Conservation (phyloP, 805 yeast species). For the Saccharomycopsis sp. region DNA sequence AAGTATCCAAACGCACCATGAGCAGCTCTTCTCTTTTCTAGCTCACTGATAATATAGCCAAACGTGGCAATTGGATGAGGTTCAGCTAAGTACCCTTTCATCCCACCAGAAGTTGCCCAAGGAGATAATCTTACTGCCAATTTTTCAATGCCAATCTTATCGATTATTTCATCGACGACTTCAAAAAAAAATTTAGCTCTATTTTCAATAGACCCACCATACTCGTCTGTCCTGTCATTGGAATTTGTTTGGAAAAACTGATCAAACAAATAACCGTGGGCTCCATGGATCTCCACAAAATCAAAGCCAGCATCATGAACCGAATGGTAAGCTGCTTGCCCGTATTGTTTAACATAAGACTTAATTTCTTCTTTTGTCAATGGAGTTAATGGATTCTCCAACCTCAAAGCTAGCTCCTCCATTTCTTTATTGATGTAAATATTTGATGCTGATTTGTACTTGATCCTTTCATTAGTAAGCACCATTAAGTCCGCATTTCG, state of each 20-base stretch:
- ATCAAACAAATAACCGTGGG: constrained; percentile 52
- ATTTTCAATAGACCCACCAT: constrained; percentile 59
- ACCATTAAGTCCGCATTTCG: constrained; percentile 34
- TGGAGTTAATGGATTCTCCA: constrained; percentile 28
- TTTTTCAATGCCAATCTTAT: constrained; percentile 45
- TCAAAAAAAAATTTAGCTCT: constrained; percentile 45
- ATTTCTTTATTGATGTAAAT: constrained; percentile 32
- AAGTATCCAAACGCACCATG: constrained; percentile 21
- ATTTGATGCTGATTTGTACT: constrained; percentile 36
- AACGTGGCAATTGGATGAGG: constrained; percentile 32
- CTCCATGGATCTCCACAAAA: constrained; percentile 55
- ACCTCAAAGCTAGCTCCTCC: constrained; percentile 30
- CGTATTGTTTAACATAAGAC: constrained; percentile 36
- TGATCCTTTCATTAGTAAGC: constrained; percentile 31
- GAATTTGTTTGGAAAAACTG: constrained; percentile 40
- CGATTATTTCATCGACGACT: constrained; percentile 37
- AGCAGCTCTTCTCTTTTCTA: constrained; percentile 16
- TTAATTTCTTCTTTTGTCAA: constrained; percentile 37
- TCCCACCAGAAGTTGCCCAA: constrained; percentile 34
- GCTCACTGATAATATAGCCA: constrained; percentile 25
- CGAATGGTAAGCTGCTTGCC: constrained; percentile 43
- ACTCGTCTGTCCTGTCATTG: constrained; percentile 53
- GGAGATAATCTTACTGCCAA: constrained; percentile 47
- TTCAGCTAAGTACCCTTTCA: constrained; percentile 31
- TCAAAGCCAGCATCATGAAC: constrained; percentile 46